Conservation (phyloP, 495 filamentous ascomycete genomes). For the Xylaria nigripes region DNA sequence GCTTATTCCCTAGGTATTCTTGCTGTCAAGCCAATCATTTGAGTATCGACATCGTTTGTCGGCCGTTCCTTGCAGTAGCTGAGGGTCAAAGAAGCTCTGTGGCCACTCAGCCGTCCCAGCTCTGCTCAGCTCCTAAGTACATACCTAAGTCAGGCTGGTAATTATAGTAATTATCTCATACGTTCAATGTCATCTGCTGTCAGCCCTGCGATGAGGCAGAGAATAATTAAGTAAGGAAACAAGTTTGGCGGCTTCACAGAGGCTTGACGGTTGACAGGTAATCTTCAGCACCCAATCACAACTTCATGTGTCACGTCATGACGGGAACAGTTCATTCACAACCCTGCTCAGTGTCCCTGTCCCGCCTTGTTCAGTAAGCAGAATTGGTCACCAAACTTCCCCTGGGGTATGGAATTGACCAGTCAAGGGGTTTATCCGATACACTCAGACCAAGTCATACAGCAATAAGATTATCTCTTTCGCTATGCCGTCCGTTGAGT, state of each 20-base stretch:
- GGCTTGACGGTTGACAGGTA: too few species aligned
- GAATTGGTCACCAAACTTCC: background rate
- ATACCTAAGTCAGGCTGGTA: background rate
- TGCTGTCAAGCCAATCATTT: background rate
- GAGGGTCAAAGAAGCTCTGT: background rate
- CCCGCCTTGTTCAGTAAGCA: background rate
- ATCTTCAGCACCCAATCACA: too few species aligned
- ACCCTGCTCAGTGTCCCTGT: background rate
- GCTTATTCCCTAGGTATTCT: background rate
- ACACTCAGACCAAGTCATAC: background rate
- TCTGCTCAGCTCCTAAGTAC: constrained; percentile 3
- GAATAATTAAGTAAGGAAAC: too few species aligned
- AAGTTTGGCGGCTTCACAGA: too few species aligned
- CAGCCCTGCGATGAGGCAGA: background rate
- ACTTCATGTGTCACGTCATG: background rate
- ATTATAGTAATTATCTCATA: background rate
- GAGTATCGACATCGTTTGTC: background rate
- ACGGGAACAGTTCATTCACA: background rate
- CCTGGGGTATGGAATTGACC: background rate
- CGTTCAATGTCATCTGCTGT: background rate
- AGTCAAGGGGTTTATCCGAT: background rate
- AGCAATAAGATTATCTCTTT: background rate
- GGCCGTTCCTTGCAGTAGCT: constrained; percentile 1
- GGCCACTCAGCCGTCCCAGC: constrained; percentile 4
- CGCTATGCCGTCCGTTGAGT: background rate